A percentile compares a stretch with the other conserved stretches of the same genome.
Conservation (phyloP, 495 filamentous ascomycete genomes). For the Polyplosphaeria fusca region DNA sequence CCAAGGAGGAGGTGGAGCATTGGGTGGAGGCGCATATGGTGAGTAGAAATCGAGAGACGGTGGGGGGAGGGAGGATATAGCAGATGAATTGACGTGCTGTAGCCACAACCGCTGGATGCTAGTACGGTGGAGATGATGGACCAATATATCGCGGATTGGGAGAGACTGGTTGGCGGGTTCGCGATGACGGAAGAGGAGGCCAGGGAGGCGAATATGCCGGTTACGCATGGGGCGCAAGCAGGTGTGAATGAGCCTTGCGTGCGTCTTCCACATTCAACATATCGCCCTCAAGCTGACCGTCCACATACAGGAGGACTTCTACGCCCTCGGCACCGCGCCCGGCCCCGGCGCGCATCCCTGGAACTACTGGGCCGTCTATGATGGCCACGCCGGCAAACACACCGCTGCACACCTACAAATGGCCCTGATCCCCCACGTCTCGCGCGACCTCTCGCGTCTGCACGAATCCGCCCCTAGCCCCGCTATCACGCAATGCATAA, state of each 20-base stretch:
- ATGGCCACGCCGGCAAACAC: conserved; percentile 52
- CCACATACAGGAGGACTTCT: conserved; percentile 20
- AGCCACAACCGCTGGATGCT: neutral
- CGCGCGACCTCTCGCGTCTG: conserved; percentile 32
- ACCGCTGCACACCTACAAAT: conserved; percentile 45
- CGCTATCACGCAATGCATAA: conserved; percentile 17
- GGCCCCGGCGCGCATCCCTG: conserved; percentile 36
- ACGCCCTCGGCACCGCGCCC: conserved; percentile 6
- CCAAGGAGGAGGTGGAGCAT: neutral
- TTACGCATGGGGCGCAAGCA: conserved; percentile 20
- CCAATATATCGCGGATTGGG: neutral
- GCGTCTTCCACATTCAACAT: neutral
- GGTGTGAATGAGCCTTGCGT: conserved; percentile 14
- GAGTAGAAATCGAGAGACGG: no score
- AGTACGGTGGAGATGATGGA: neutral
- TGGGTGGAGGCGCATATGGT: neutral
- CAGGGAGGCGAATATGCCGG: conserved; percentile 10
- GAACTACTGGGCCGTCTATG: conserved; percentile 51
- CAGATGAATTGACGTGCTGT: no score
- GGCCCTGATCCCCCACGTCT: conserved; percentile 46
- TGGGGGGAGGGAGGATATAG: no score
- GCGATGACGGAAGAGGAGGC: conserved; percentile 15
- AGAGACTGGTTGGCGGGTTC: conserved; percentile 5
- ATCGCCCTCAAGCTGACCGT: neutral
- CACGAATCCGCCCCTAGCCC: neutral